Percentiles rank a stretch among this genome's conserved stretches.
Evolutionary conservation across 768 basidiomycete species (phyloP).

Genomic region (Tubosaeta sp.): DNA sequence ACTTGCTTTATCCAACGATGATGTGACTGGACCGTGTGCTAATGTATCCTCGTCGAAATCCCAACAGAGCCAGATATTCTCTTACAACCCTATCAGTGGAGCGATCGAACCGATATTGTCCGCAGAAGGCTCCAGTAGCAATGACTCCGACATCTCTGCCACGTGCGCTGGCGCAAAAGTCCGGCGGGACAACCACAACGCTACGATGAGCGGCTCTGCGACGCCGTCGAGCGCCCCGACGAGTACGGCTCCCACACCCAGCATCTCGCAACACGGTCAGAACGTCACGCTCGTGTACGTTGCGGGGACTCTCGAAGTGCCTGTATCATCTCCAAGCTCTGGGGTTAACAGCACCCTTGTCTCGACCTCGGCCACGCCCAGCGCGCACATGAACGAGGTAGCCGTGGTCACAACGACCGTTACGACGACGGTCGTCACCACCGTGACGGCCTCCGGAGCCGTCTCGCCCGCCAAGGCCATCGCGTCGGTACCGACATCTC

Average conservation of each 20-base stretch:
- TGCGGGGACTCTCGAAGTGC: conserved; percentile 34
- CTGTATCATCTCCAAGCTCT: conserved; percentile 5
- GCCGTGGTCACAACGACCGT: conserved; percentile 23
- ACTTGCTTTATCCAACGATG: background rate
- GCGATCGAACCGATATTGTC: conserved; percentile 53
- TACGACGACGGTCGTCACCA: conserved; percentile 21
- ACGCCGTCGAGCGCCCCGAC: conserved; percentile 17
- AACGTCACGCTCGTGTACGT: conserved; percentile 55
- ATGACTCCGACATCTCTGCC: background rate
- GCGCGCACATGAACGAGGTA: background rate
- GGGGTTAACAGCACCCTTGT: background rate
- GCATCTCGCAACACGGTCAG: conserved; percentile 10
- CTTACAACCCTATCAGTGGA: conserved; percentile 46
- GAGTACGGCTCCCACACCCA: conserved; percentile 9
- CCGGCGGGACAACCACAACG: conserved; percentile 9
- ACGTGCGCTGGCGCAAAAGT: conserved; percentile 10
- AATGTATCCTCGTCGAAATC: conserved; percentile 5
- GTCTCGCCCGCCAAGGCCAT: conserved; percentile 13
- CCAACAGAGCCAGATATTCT: conserved; percentile 55
- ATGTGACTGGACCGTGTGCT: conserved; percentile 8
- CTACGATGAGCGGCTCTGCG: conserved; percentile 7
- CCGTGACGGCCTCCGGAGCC: conserved; percentile 4
- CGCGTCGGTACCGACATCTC: conserved; percentile 8
- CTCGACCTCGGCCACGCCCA: background rate
- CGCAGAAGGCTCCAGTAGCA: conserved; percentile 17